Evolutionary conservation across 805 yeast species (phyloP), one percentile per base, ranked within the genome.

Genomic region (Kazachstania martiniae): DNA sequence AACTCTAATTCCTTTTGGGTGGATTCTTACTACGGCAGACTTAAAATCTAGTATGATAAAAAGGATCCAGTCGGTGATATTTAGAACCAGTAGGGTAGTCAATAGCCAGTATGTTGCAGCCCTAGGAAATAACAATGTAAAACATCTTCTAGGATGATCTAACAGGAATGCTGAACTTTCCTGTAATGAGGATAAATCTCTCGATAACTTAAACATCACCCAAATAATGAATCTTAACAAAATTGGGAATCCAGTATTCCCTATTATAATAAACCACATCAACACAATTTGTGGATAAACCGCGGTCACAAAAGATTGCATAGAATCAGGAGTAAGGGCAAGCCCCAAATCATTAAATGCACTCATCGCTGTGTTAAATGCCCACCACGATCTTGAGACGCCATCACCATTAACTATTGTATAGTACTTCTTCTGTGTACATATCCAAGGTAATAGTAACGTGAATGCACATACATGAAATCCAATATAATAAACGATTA

Each of bases 91-190:
- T 39, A 89, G 62, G 15, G 86, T 82, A 35, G 72, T 63, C 31
- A 86, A 65, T 24, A 91, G 63, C 95, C 95, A 85, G 94, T 94
- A 85, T 0, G 97, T 89, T 1, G 96, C 91, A 3, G 76, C 75
- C 4, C 89, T 70, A 0, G 97, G 97, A 46, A 89, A 91, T 34
- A 91, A 62, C 37, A 89, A 59, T 3, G 96, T 86, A 51, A 89
- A 91, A 51, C 97, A 89, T 44, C 98, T 78, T 47, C 98, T 74
- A 2, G 98, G 98, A 56, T 89, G 98, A 39, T 87, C 95, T 28
- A 89, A 63, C 34, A 89, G 57, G 44, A 91, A 89, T 0, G 82
- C 86, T 10, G 86, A 58, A 3, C 91, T 77, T 48, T 89, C 97
- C 35, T 68, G 70, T 16, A 53, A 39, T 38, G 72, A 58, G 0